These are phyloP conservation scores for Aspergillus japonicus DNA, from an alignment of 2,329 filamentous ascomycete species.

Conservation along the genomic window DNA sequence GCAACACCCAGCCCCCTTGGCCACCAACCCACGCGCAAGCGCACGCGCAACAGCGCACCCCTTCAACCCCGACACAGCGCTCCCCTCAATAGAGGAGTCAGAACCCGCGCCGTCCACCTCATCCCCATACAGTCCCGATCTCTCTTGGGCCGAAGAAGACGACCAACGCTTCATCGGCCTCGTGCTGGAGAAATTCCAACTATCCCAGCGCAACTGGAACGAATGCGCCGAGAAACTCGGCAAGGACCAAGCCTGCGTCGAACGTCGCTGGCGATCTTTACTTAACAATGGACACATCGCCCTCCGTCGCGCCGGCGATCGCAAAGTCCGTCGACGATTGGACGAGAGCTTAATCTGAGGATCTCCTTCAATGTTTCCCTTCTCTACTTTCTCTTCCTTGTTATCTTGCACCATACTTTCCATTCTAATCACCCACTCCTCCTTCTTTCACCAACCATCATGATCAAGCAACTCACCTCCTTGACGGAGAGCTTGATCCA, in stretches of 20 bases:
- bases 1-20: slow-evolving; percentile 6
- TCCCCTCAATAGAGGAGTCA: slow-evolving; percentile 38
- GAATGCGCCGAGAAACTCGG: slow-evolving; percentile 47
- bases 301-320: slow-evolving; percentile 33
- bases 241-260: slow-evolving; percentile 41
- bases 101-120: slow-evolving; percentile 15
- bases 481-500: not conserved
- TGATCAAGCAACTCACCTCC: not conserved
- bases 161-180: slow-evolving; percentile 44
- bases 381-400: not conserved
- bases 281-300: slow-evolving; percentile 46
- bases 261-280: slow-evolving; percentile 44
- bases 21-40: not conserved
- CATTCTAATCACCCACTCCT: not conserved
- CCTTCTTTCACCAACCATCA: not conserved
- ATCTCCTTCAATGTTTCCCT: not conserved
- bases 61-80: slow-evolving; percentile 33
- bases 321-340: slow-evolving; percentile 26
- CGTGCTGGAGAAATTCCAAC: slow-evolving; percentile 45
- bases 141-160: slow-evolving; percentile 40
- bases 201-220: slow-evolving; percentile 46
- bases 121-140: not conserved
- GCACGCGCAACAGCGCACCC: slow-evolving; percentile 7
- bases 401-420: not conserved
- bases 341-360: slow-evolving; percentile 27